Conservation (phyloP, 2,329 filamentous ascomycete species). For the Exophiala oligosperma region DNA sequence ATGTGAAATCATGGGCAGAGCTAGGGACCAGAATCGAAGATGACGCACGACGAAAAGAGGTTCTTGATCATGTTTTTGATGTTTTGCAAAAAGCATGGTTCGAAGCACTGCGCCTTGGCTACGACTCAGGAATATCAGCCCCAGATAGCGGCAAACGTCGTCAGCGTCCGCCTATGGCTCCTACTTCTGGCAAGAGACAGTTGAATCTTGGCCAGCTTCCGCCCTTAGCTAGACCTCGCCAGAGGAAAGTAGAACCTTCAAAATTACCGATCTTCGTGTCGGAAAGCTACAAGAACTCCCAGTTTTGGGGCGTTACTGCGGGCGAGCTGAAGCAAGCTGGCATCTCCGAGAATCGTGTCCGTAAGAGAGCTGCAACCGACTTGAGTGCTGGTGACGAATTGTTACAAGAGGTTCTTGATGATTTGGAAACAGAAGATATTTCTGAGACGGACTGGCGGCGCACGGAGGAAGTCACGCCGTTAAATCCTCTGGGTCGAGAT, state of each 20-base stretch:
- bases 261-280: conserved; percentile 13
- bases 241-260: conserved; percentile 8
- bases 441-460: conserved; percentile 17
- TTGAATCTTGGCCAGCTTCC: background rate
- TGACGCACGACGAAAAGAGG: conserved; percentile 14
- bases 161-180: background rate
- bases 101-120: conserved; percentile 22
- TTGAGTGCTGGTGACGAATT: conserved; percentile 12
- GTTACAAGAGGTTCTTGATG: conserved; percentile 7
- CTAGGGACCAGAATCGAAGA: conserved; percentile 22
- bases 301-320: conserved; percentile 18
- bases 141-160: background rate
- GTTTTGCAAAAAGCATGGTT: conserved; percentile 25
- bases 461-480: background rate
- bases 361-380: conserved; percentile 12
- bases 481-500: conserved; percentile 23
- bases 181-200: background rate
- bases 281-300: conserved; percentile 6
- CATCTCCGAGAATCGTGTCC: conserved; percentile 18
- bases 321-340: conserved; percentile 24
- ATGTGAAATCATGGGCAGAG: conserved; percentile 21
- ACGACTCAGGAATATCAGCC: conserved; percentile 1
- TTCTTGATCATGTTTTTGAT: conserved; percentile 22
- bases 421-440: background rate
- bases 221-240: background rate